A percentile compares a stretch with the other conserved stretches of the same genome.
Evolutionary conservation across 257 asterid genomes (phyloP).

Genomic region (Euphrasia confusa): DNA sequence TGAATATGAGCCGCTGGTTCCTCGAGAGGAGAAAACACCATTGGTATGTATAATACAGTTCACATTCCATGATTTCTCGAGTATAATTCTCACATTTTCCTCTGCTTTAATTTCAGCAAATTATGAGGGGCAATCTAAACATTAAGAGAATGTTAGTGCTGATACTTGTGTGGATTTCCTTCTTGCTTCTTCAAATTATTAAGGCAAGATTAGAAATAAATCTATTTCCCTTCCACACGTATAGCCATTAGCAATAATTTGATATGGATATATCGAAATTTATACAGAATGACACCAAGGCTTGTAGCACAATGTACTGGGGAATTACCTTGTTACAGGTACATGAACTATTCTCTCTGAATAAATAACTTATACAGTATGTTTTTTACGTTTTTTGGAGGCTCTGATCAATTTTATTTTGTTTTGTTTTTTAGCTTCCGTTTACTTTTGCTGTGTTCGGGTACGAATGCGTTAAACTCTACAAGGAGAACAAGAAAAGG

Average conservation of each 20-base stretch:
- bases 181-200: conserved; percentile 75
- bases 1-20: conserved; percentile 53
- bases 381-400: not conserved
- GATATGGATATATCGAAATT: not conserved
- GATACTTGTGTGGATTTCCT: conserved; percentile 63
- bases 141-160: conserved; percentile 49
- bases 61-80: not conserved
- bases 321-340: conserved; percentile 78
- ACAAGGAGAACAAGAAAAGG: conserved; percentile 85
- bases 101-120: conserved; percentile 51
- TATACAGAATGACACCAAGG: conserved; percentile 50
- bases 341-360: not conserved
- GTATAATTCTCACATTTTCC: not conserved
- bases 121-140: conserved; percentile 50
- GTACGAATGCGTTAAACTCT: conserved; percentile 67
- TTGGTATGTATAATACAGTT: conserved; percentile 37
- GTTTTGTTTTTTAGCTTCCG: conserved; percentile 57
- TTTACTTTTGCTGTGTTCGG: conserved; percentile 61
- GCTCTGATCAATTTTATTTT: not conserved
- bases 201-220: conserved; percentile 51
- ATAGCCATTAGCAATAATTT: not conserved
- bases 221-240: not conserved
- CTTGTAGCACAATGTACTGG: conserved; percentile 71
- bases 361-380: not conserved
- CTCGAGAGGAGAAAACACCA: conserved; percentile 62